Conservation (phyloP, 768 basidiomycete genomes). For the Mycena indigotica region DNA sequence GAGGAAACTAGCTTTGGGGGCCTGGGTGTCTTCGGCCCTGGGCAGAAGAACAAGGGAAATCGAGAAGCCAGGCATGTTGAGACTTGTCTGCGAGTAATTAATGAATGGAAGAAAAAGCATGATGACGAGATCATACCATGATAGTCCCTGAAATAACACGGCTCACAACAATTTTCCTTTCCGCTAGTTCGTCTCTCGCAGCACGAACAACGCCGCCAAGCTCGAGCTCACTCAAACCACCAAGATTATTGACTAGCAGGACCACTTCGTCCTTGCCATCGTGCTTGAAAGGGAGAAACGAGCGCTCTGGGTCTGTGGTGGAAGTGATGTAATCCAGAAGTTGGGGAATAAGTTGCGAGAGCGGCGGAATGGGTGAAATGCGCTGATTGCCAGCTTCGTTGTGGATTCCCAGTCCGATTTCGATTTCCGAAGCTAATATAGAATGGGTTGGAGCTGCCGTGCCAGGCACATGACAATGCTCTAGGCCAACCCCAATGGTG, state of each 20-base stretch:
- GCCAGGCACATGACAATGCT: constrained; percentile 89
- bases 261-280: constrained; percentile 70
- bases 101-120: background rate
- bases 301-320: constrained; percentile 75
- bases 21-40: constrained; percentile 36
- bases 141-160: constrained; percentile 79
- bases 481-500: constrained; percentile 85
- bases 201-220: constrained; percentile 70
- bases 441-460: constrained; percentile 61
- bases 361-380: constrained; percentile 69
- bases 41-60: constrained; percentile 82
- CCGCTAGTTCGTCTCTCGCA: constrained; percentile 54
- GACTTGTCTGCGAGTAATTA: constrained; percentile 60
- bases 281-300: constrained; percentile 65
- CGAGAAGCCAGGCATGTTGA: constrained; percentile 94
- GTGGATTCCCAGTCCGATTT: constrained; percentile 91
- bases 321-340: constrained; percentile 72
- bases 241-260: constrained; percentile 85
- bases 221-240: constrained; percentile 83
- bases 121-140: constrained; percentile 63
- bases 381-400: constrained; percentile 81
- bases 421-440: constrained; percentile 66
- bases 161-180: constrained; percentile 56
- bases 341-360: constrained; percentile 67
- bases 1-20: constrained; percentile 44